Evolutionary conservation across 495 filamentous ascomycete genomes (phyloP).

Genomic region (Hyaloscypha bicolor): DNA sequence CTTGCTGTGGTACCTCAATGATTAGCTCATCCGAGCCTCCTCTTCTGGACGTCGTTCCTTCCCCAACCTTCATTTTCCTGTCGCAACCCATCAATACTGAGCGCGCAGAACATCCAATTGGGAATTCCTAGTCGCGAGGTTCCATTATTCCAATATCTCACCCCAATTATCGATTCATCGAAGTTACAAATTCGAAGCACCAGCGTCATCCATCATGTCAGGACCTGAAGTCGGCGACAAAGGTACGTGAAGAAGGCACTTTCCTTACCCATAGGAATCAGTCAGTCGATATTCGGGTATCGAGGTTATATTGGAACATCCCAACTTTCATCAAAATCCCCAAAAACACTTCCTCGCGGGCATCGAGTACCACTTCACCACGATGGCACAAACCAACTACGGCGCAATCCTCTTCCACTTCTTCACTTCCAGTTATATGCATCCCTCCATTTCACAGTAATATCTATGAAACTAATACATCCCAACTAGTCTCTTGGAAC

Average conservation of each 20-base stretch:
- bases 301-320: background rate
- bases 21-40: conserved; percentile 18
- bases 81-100: conserved; percentile 26
- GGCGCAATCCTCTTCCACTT: background rate
- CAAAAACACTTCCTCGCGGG: background rate
- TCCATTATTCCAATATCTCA: background rate
- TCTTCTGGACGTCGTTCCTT: conserved; percentile 20
- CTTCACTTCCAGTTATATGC: background rate
- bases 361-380: background rate
- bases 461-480: conserved; percentile 10
- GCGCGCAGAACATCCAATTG: conserved; percentile 21
- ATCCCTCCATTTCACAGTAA: background rate
- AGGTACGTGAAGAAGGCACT: conserved; percentile 22
- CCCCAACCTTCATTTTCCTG: conserved; percentile 14
- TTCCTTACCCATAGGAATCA: background rate
- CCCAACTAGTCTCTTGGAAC: conserved; percentile 57
- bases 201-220: conserved; percentile 21
- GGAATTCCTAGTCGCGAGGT: conserved; percentile 4
- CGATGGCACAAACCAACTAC: background rate
- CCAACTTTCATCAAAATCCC: background rate
- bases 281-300: background rate
- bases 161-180: background rate
- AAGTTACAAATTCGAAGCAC: conserved; percentile 1
- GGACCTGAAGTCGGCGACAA: conserved; percentile 27
- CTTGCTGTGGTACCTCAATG: conserved; percentile 22